Evolutionary conservation across 2,329 filamentous ascomycete genomes (phyloP), one percentile per base, ranked within the genome.

Genomic region (Talaromyces sp.): DNA sequence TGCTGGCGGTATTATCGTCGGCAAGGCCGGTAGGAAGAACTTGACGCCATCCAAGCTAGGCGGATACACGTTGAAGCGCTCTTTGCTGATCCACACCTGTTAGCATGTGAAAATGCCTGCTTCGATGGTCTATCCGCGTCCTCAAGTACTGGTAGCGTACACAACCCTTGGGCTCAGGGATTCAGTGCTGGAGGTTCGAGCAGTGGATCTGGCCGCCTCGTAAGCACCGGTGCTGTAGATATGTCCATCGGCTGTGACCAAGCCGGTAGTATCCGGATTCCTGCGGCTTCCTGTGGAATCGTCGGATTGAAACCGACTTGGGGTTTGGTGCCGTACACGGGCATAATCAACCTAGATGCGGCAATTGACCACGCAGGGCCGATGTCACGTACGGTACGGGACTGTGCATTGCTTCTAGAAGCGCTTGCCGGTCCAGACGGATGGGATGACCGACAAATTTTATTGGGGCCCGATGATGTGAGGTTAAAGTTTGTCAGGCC

Each of bases 301-400:
- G 77, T 76, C 58, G 76, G 75, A 6, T 76, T 78, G 67, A 77
- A 77, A 56, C 76, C 76, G 47, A 51, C 47, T 8, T 51, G 47
- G 47, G 47, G 47, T 27, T 1, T 51, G 47, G 47, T 51, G 47
- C 47, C 47, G 47, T 51, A 51, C 47, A 51, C 47, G 47, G 47
- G 47, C 47, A 51, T 51, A 27, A 51, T 51, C 47, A 51, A 51
- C 47, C 47, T 51, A 22, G 47, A 51, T 51, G 47, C 47, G 5
- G 47, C 47, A 6, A 51, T 51, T 51, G 47, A 51, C 47, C 47
- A 51, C 47, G 47, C 47, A 22, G 47, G 47, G 47, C 47, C 47
- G 47, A 51, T 51, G 47, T 6, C 47, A 27, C 47, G 47, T 27
- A 51, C 47, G 22, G 47, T 51, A 10, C 47, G 47, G 47, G 47